A percentile compares a stretch with the other conserved stretches of the same genome.
phyloP scores from a whole-genome alignment of 257 asterid species.

The Paulownia fortunei region DNA sequence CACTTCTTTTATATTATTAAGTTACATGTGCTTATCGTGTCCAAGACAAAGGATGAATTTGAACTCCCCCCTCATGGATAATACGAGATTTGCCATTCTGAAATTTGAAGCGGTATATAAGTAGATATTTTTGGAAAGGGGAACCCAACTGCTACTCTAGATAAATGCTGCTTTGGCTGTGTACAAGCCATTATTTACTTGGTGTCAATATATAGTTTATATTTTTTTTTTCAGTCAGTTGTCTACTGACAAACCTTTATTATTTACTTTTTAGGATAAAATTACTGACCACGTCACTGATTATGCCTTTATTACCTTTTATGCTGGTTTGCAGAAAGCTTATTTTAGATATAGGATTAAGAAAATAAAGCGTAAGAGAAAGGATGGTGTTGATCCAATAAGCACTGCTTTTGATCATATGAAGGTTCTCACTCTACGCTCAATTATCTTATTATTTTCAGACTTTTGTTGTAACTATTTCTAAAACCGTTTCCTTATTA shows the following conservation, averaged over 20 bases:
- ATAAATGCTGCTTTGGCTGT: constrained; percentile 13
- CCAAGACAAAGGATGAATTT: not conserved
- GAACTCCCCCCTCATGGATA: constrained; percentile 11
- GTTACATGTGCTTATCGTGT: not conserved
- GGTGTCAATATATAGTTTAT: not conserved
- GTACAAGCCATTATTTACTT: not conserved
- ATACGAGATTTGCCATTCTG: not conserved
- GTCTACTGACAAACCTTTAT: not conserved
- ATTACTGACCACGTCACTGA: constrained; percentile 5
- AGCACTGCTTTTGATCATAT: constrained; percentile 97
- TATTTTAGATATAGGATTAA: constrained; percentile 52
- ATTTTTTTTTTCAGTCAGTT: not conserved
- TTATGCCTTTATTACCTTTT: constrained; percentile 24
- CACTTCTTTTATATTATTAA: not conserved
- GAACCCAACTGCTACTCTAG: not conserved
- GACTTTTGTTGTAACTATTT: constrained; percentile 29
- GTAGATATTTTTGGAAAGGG: constrained; percentile 4
- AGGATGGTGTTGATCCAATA: constrained; percentile 87
- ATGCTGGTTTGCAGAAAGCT: constrained; percentile 67
- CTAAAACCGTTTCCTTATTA: constrained; percentile 32
- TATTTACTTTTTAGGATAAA: constrained; percentile 16
- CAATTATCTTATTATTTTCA: constrained; percentile 8
- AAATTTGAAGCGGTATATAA: not conserved
- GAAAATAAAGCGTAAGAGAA: constrained; percentile 58
- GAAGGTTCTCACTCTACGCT: constrained; percentile 66